These are phyloP conservation scores for Leccinum huronense DNA, from an alignment of 1,284 basidiomycete species.

Conservation along the genomic window DNA sequence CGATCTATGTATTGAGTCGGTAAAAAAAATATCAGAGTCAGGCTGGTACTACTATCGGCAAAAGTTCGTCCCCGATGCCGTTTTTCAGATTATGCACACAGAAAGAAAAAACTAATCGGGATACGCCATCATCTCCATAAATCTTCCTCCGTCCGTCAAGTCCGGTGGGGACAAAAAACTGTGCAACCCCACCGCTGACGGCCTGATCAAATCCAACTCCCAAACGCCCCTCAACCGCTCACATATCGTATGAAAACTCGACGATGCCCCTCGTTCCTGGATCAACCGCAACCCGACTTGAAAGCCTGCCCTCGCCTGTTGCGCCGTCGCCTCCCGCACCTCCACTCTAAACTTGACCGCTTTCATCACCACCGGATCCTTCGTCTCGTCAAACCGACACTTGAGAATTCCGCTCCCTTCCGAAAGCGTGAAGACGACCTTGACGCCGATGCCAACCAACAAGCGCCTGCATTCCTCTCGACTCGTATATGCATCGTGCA, in stretches of 20 bases:
- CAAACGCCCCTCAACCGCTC: conserved; percentile 68
- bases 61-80: neutral
- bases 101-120: conserved; percentile 17
- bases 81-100: conserved; percentile 19
- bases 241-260: conserved; percentile 76
- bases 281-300: conserved; percentile 64
- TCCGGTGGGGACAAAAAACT: conserved; percentile 27
- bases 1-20: no score
- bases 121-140: conserved; percentile 30
- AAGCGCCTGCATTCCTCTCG: conserved; percentile 72
- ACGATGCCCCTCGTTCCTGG: conserved; percentile 83
- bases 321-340: conserved; percentile 48
- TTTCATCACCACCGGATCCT: conserved; percentile 57
- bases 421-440: conserved; percentile 62
- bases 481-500: conserved; percentile 66
- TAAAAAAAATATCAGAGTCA: no score
- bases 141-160: conserved; percentile 19
- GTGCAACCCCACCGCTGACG: conserved; percentile 13
- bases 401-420: conserved; percentile 64
- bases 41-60: no score
- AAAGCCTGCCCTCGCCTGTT: conserved; percentile 47
- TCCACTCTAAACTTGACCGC: conserved; percentile 78
- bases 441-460: conserved; percentile 70
- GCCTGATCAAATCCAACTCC: conserved; percentile 51
- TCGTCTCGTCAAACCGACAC: conserved; percentile 62